Evolutionary conservation across 805 yeast species (phyloP), one percentile per base, ranked within the genome.

Genomic region (Suhomyces sp.): DNA sequence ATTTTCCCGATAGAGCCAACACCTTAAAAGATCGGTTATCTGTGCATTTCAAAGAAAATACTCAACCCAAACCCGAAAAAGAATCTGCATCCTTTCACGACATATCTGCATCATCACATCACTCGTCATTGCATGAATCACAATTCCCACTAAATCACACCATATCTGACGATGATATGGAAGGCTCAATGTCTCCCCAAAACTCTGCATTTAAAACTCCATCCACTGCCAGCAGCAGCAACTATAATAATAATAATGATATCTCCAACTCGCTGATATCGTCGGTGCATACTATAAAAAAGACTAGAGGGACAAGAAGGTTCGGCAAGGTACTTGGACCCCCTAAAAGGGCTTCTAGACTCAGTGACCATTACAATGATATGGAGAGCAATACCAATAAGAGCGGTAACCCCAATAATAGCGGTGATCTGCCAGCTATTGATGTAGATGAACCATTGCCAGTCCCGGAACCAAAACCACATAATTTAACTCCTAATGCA

Each of bases 241-340:
- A 29, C 9, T 33, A 33, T 6, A 46, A 31, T 22, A 47, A 31
- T 22, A 47, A 45, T 22, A 17, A 38, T 19, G 42, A 38, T 38
- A 13, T 27, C 12, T 44, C 47, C 52, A 31, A 24, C 10, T 42
- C 40, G 6, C 27, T 19, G 48, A 46, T 46, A 22, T 40, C 50
- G n/a, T 19, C 50, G 26, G 40, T 49, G 13, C 58, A 58, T 38
- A 57, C 66, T 13, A 51, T 67, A n/a, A 69, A 65, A 51, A 54
- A 73, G 47, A 61, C 69, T 31, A 61, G 74, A 46, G 68, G 74
- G 10, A 57, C 71, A 1, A 67, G 78, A 53, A 65, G 79, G 33
- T 71, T 74, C 49, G 72, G 73, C 5, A 67, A 63, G 52, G 50
- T 62, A 2, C 56, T 81, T 40, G 85, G 85, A 1, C 84, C 83